A percentile compares a stretch with the other conserved stretches of the same genome.
Conservation (phyloP, 768 basidiomycete species). For the Tulasnella calospora region DNA sequence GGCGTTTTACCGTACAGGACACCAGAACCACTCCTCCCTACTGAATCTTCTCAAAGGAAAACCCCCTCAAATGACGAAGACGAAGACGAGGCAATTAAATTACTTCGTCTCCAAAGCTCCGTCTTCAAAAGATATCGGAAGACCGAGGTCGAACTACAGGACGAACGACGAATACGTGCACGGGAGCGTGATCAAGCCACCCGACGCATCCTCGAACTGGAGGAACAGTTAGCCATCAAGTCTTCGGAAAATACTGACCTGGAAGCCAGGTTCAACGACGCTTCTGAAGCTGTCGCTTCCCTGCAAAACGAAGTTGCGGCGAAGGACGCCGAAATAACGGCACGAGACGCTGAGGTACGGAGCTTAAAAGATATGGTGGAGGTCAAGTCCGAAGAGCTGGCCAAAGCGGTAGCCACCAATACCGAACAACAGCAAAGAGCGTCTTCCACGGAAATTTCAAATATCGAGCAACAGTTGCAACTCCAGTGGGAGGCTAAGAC, state of each 20-base stretch:
- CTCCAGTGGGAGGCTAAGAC: background rate
- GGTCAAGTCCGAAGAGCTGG: background rate
- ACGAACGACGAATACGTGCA: background rate
- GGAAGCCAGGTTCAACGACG: background rate
- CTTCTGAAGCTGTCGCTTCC: background rate
- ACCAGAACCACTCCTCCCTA: background rate
- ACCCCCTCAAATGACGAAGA: background rate
- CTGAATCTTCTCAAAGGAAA: background rate
- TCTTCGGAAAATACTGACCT: background rate
- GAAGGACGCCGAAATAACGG: background rate
- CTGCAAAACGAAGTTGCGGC: background rate
- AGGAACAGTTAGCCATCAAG: background rate
- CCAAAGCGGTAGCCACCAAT: background rate
- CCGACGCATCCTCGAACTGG: background rate
- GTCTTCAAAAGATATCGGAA: background rate
- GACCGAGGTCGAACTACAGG: background rate
- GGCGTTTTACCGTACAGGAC: background rate
- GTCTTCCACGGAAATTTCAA: background rate
- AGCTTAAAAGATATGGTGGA: background rate
- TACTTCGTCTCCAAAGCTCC: background rate
- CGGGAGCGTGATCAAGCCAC: background rate
- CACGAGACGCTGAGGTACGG: background rate
- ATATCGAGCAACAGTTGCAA: background rate
- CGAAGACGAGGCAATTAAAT: background rate
- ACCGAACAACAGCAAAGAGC: background rate